These are phyloP conservation scores for Tubosaeta brunneosetosa DNA, from an alignment of 768 basidiomycete species.

Conservation along the genomic window DNA sequence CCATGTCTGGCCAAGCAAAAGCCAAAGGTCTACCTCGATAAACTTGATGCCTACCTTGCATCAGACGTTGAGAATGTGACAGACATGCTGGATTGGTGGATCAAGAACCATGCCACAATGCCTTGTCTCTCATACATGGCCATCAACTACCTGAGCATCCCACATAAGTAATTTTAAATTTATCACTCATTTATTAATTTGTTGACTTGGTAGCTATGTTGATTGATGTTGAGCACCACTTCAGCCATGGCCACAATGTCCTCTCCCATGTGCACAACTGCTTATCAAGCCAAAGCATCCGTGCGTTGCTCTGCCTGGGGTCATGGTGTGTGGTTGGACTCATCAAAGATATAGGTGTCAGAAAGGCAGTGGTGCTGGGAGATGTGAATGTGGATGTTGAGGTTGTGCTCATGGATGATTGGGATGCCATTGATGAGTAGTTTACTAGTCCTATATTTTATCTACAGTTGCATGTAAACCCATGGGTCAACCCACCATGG, in stretches of 20 bases:
- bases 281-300: background rate
- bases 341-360: no score
- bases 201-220: constrained; percentile 1
- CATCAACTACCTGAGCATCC: no score
- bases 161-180: no score
- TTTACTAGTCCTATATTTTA: no score
- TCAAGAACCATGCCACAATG: no score
- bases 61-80: background rate
- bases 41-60: background rate
- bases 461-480: no score
- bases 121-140: no score
- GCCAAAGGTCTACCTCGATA: background rate
- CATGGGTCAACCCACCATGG: no score
- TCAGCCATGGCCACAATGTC: background rate
- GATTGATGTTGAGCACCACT: background rate
- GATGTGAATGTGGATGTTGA: background rate
- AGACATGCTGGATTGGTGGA: no score
- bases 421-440: constrained; percentile 15
- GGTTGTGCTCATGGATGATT: constrained; percentile 10
- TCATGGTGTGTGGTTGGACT: no score
- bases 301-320: background rate
- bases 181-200: background rate
- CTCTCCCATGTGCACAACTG: background rate
- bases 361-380: no score
- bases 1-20: background rate